Base-by-base conservation (phyloP, 805 yeast species). In the Candida boleticola region DNA sequence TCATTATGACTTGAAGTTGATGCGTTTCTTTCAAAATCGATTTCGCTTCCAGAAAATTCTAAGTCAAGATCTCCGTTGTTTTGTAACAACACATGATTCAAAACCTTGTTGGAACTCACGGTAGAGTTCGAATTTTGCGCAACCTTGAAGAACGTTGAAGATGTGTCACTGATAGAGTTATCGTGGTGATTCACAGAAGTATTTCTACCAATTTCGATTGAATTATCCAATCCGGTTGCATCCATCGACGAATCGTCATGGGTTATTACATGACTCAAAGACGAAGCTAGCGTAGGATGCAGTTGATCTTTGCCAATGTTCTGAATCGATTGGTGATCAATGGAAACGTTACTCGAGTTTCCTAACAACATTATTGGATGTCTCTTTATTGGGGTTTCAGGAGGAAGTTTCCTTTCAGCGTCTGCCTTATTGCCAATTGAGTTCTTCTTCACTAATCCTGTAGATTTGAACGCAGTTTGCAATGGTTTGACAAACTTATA, bases 401-500 rank as follows among this genome's bases (percentile, higher is more conserved):
- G 75, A 1, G 73, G 73, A 7, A 60, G 52, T 39, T 67, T 68
- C 30, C 59, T 52, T 35, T 37, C 43, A 13, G 34, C 41, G 36
- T 16, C 35, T 10, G 32, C 31, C 29, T 48, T 46, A 18, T 49
- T 48, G 16, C 50, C 39, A 6, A 63, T 44, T 16, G 56, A 60
- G 52, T 58, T 68, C 66, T 61, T 81, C 67, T 63, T 84, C 69
- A 82, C 61, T 27, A 88, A 64, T 0, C 96, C 96, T 0, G 86
- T 67, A 2, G 90, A 77, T 58, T 79, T 74, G 61, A 88, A 88
- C 13, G 93, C 96, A 0, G 90, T 83, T 58, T 87, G 95, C 30
- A 88, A 71, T 2, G 96, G 96, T 56, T 84, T 85, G 18, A 85
- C 93, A 37, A 80, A 77, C 48, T 80, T 77, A 61, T 83, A 86